phyloP scores from a whole-genome alignment of 768 basidiomycete genomes.

The Hydnum rufescens region DNA sequence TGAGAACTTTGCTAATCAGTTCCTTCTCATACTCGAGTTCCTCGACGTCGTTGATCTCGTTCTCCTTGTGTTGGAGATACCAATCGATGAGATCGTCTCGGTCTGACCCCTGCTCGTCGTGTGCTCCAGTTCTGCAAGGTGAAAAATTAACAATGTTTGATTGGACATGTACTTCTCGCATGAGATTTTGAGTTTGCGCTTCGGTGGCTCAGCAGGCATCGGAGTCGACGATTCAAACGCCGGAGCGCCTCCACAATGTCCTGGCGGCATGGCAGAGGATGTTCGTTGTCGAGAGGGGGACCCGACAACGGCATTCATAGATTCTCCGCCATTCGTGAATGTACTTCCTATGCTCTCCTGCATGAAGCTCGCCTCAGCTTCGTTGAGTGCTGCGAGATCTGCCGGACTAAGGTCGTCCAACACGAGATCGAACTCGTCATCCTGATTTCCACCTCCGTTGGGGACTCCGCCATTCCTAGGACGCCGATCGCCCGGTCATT shows the following conservation, averaged over 20 bases:
- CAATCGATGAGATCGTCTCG: slow-evolving; percentile 87
- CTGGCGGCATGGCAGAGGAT: slow-evolving; percentile 14
- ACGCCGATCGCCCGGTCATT: too few species aligned
- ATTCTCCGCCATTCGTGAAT: background rate
- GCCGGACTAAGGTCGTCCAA: slow-evolving; percentile 29
- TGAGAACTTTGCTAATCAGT: slow-evolving; percentile 72
- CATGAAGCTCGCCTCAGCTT: slow-evolving; percentile 18
- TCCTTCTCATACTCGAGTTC: slow-evolving; percentile 83
- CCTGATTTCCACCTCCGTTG: slow-evolving; percentile 20
- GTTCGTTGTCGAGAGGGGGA: slow-evolving; percentile 17
- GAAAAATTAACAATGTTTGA: slow-evolving; percentile 72
- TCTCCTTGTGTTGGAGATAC: slow-evolving; percentile 84
- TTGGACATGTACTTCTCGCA: slow-evolving; percentile 89
- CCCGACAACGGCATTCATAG: slow-evolving; percentile 8
- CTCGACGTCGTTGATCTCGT: slow-evolving; percentile 61
- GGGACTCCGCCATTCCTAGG: too few species aligned
- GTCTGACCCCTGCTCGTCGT: slow-evolving; percentile 65
- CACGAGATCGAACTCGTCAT: slow-evolving; percentile 45
- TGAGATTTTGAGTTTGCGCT: slow-evolving; percentile 73
- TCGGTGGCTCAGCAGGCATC: slow-evolving; percentile 25
- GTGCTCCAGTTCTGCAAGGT: slow-evolving; percentile 57
- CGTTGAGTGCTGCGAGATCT: slow-evolving; percentile 14
- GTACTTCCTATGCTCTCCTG: background rate
- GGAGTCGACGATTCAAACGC: slow-evolving; percentile 6
- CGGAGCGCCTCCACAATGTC: slow-evolving; percentile 17